Conservation (phyloP, 2,329 filamentous ascomycete genomes). For the Ophiocordyceps camponoti-leonardi region DNA sequence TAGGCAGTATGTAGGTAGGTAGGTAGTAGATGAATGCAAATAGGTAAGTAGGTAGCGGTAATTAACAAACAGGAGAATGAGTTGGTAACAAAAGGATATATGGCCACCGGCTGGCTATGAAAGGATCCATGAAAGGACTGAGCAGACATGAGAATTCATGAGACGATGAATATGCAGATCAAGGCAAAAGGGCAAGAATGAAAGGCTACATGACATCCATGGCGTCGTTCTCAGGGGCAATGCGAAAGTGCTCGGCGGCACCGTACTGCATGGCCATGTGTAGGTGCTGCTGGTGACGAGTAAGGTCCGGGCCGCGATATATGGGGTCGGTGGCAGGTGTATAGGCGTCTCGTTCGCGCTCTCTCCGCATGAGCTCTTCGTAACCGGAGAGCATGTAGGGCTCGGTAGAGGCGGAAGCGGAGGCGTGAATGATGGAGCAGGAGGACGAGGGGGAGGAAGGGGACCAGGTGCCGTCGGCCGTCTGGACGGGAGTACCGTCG, state of each 20-base stretch:
- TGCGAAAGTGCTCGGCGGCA: conserved; percentile 31
- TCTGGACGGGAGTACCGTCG: conserved; percentile 35
- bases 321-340: conserved; percentile 48
- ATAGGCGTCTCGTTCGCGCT: conserved; percentile 36
- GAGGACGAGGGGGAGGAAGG: conserved; percentile 10
- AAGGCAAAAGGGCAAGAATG: too few species aligned
- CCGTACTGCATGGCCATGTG: conserved; percentile 56
- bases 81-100: background rate
- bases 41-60: background rate
- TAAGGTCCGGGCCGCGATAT: conserved; percentile 33
- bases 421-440: conserved; percentile 24
- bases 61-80: background rate
- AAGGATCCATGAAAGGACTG: too few species aligned
- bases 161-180: too few species aligned
- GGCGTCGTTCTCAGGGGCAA: conserved; percentile 27
- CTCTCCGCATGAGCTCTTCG: conserved; percentile 46
- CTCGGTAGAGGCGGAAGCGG: conserved; percentile 25
- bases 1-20: background rate
- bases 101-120: background rate
- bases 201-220: conserved; percentile 22
- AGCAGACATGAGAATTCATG: too few species aligned
- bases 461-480: conserved; percentile 34
- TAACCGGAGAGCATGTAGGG: conserved; percentile 80
- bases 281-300: conserved; percentile 30
- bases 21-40: too few species aligned